Percentiles rank a stretch among this genome's conserved stretches.
Conservation (phyloP, 371 early-diverging fungal genomes). For the Circinella minor region DNA sequence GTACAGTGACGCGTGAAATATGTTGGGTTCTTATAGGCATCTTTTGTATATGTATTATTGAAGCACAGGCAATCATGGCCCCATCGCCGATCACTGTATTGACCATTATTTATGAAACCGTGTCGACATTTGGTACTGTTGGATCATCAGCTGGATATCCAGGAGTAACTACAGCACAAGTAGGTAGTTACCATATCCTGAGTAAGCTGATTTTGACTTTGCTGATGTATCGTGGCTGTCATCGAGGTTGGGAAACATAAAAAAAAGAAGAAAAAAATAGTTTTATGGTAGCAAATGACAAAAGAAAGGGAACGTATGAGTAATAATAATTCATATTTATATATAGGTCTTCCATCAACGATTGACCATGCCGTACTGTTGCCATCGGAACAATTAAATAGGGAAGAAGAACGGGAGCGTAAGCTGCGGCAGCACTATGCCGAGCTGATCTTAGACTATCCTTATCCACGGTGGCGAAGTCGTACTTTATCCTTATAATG, state of each 20-base stretch:
- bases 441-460: neutral
- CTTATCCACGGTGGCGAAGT: conserved; percentile 1
- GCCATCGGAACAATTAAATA: conserved; percentile 39
- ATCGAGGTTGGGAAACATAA: conserved; percentile 18
- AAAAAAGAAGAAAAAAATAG: neutral
- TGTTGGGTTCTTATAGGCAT: conserved; percentile 24
- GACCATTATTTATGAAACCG: conserved; percentile 24
- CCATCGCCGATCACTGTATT: conserved; percentile 21
- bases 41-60: conserved; percentile 20
- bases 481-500: neutral
- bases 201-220: conserved; percentile 21
- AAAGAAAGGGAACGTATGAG: neutral
- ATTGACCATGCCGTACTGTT: conserved; percentile 55
- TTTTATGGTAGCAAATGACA: neutral
- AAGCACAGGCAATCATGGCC: conserved; percentile 20
- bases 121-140: conserved; percentile 28
- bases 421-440: conserved; percentile 13
- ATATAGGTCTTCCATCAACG: conserved; percentile 44
- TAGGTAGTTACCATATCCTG: conserved; percentile 19
- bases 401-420: conserved; percentile 16
- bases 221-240: conserved; percentile 30
- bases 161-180: conserved; percentile 12
- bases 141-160: conserved; percentile 27
- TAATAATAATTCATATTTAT: neutral
- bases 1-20: conserved; percentile 25